Evolutionary conservation across 2,329 filamentous ascomycete species (phyloP).

Genomic region (Talaromyces sp.): DNA sequence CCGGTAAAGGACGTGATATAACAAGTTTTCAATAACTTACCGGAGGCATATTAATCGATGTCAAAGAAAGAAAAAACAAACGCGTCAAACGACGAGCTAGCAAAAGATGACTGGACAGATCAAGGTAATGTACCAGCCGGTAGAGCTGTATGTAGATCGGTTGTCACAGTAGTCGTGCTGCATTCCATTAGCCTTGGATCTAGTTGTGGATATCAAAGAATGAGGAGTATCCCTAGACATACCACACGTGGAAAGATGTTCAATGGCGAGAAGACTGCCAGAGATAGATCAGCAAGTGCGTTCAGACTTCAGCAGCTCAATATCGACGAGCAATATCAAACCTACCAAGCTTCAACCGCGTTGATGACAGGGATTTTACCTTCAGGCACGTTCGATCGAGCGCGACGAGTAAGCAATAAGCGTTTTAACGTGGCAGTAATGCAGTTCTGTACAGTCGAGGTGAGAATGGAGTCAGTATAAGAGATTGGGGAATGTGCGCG

Average conservation of each 20-base stretch:
- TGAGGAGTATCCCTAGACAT: constrained; percentile 28
- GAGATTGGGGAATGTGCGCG: constrained; percentile 16
- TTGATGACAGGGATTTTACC: constrained; percentile 12
- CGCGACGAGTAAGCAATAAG: constrained; percentile 18
- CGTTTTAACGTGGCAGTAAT: constrained; percentile 8
- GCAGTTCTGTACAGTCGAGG: background rate
- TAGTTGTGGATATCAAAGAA: constrained; percentile 31
- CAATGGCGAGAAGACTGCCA: constrained; percentile 25
- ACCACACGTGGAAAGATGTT: constrained; percentile 36
- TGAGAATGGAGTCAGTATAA: constrained; percentile 17
- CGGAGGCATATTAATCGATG: constrained; percentile 53
- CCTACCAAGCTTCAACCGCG: background rate
- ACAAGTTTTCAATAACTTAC: constrained; percentile 43
- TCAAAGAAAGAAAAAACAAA: constrained; percentile 23
- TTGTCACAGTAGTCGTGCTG: constrained; percentile 30
- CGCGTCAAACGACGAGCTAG: constrained; percentile 23
- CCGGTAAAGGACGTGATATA: constrained; percentile 5
- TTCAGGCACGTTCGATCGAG: constrained; percentile 4
- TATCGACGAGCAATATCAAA: background rate
- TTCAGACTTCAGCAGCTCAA: background rate
- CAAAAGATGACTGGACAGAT: constrained; percentile 22
- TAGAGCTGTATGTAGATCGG: constrained; percentile 12
- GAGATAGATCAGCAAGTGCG: constrained; percentile 17
- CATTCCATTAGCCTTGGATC: constrained; percentile 34
- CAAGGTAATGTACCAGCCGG: constrained; percentile 17